These are phyloP conservation scores for Coprinopsis sp. DNA, from an alignment of 768 basidiomycete species.

Conservation along the genomic window DNA sequence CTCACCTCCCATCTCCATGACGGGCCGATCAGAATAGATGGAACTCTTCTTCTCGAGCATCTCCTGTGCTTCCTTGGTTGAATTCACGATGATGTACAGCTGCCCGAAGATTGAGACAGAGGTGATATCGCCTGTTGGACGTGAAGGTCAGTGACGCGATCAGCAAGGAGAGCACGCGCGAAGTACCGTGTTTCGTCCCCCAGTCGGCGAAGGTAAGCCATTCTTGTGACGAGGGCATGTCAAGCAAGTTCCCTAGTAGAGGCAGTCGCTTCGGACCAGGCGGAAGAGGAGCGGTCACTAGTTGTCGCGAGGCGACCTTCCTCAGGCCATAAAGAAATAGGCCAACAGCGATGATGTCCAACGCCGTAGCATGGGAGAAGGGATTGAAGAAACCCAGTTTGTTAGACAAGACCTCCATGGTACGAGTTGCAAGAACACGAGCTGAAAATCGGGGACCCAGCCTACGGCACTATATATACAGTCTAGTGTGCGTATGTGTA, in stretches of 20 bases:
- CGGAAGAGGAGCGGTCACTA: constrained; percentile 25
- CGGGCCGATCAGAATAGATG: constrained; percentile 53
- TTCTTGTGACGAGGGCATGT: constrained; percentile 43
- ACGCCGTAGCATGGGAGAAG: no score
- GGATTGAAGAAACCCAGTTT: no score
- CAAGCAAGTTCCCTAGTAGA: constrained; percentile 43
- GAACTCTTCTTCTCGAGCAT: constrained; percentile 49
- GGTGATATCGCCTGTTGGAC: constrained; percentile 34
- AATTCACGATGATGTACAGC: constrained; percentile 42
- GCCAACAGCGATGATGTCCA: constrained; percentile 1
- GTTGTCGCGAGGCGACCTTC: constrained; percentile 8
- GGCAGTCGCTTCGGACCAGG: constrained; percentile 44
- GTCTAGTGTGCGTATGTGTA: no score
- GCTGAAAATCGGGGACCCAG: no score
- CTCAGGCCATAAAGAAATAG: constrained; percentile 7
- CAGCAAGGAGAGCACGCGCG: neutral
- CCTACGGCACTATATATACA: no score
- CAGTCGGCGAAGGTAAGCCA: constrained; percentile 44
- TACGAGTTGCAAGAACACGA: no score
- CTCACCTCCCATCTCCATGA: constrained; percentile 37
- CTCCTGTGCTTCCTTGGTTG: constrained; percentile 34
- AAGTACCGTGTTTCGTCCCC: constrained; percentile 40
- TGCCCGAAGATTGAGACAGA: constrained; percentile 44
- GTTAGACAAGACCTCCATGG: no score
- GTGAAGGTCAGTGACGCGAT: neutral